Evolutionary conservation across 192 early-diverging fungal genomes (phyloP), one percentile per base, ranked within the genome.

Genomic region (Phlyctochytrium arcticum): DNA sequence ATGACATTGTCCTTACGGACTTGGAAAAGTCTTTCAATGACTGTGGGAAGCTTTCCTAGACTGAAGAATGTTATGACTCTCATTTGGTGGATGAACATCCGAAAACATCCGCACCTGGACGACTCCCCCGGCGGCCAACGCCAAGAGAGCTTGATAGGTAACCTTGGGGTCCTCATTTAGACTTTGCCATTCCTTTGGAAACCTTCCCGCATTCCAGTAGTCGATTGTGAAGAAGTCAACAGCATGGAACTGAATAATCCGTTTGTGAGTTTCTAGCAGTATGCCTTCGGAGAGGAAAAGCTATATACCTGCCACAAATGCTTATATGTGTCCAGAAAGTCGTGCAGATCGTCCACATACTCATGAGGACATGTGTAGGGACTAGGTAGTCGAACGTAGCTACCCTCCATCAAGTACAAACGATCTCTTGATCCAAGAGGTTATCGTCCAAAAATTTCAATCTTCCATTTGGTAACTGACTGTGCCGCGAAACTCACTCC

Each of bases 191-290:
- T 71, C 65, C 5, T n/a, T 35, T 0, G 74, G 74, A 31, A 76
- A 72, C 4, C 23, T 44, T 5, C 21, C 12, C 9, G 58, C 33
- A 30, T 59, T 48, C 60, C 59, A 76, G 53, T 69, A 76, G 44
- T 76, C 54, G 32, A 57, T 17, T 35, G 54, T 65, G 70, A 54
- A 72, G 44, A 76, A 76, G 57, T 76, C 70, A 34, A 72, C 70
- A 26, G 74, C 74, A 48, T 76, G 74, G 42, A 69, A 67, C 33
- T 56, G 8, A 12, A 35, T 27, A 26, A 26, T 12, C 39, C 39
- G 19, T 19, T 15, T 27, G 9, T 29, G 19, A 53, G 50, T 30
- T 17, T 26, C 19, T 24, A 53, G 30, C 50, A 15, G 29, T 17
- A 9, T 53, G 19, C 29, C 15, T 29, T 4, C 50, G 15, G 17